phyloP scores from a whole-genome alignment of 805 yeast genomes.

The Ogataea dorogensis region DNA sequence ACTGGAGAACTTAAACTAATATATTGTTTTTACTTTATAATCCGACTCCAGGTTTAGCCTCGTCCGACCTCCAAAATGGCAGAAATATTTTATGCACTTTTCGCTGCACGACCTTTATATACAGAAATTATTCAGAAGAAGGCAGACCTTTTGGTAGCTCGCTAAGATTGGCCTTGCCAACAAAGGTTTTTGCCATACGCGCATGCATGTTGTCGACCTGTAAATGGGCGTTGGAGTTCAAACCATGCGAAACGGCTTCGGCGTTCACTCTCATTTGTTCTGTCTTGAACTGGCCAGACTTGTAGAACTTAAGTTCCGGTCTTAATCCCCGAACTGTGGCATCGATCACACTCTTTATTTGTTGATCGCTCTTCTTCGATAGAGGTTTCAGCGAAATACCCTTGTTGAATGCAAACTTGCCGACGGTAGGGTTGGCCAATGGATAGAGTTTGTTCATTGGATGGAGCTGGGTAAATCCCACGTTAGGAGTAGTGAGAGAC shows the following conservation, averaged over 20 bases:
- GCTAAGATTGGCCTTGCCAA: constrained; percentile 21
- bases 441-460: constrained; percentile 23
- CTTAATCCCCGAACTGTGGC: constrained; percentile 31
- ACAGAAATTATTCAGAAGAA: constrained; percentile 12
- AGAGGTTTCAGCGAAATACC: constrained; percentile 13
- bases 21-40: background rate
- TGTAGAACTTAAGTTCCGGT: constrained; percentile 24
- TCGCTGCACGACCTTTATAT: constrained; percentile 7
- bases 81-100: background rate
- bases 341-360: constrained; percentile 21
- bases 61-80: too few relatives aligned
- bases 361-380: constrained; percentile 18
- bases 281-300: constrained; percentile 24
- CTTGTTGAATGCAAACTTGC: constrained; percentile 17
- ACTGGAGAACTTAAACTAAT: too few relatives aligned
- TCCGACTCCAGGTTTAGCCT: background rate
- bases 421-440: constrained; percentile 26
- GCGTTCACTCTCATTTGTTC: constrained; percentile 29
- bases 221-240: constrained; percentile 33
- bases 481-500: constrained; percentile 16
- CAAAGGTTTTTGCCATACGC: constrained; percentile 18
- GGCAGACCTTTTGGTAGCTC: constrained; percentile 23
- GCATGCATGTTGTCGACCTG: constrained; percentile 29
- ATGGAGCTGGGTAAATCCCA: constrained; percentile 20
- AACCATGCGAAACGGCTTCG: constrained; percentile 30